A percentile compares a stretch with the other conserved stretches of the same genome.
These are phyloP conservation scores for Gnomoniopsis smithogilvyi DNA, from an alignment of 2,329 filamentous ascomycete species.

Conservation along the genomic window DNA sequence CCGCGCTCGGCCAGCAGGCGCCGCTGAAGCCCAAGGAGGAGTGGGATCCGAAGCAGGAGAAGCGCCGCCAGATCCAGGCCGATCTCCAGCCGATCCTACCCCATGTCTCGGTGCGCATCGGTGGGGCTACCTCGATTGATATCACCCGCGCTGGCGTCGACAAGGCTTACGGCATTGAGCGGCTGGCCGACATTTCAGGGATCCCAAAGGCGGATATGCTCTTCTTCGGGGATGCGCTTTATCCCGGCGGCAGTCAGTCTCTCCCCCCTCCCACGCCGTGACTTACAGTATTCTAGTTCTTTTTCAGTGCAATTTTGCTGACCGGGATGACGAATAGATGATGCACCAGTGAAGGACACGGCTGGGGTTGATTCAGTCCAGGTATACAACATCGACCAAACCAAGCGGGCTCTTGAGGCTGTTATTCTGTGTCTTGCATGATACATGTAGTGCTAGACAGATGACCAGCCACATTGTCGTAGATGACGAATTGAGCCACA, in stretches of 20 bases:
- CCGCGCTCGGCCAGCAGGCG: slow-evolving; percentile 36
- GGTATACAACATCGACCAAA: slow-evolving; percentile 16
- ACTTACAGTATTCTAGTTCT: neutral
- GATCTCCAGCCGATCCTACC: slow-evolving; percentile 34
- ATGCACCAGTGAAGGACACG: slow-evolving; percentile 20
- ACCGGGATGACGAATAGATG: slow-evolving; percentile 19
- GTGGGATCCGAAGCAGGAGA: slow-evolving; percentile 38
- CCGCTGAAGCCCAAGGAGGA: slow-evolving; percentile 32
- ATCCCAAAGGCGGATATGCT: slow-evolving; percentile 35
- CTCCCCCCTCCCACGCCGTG: neutral
- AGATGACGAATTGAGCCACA: neutral
- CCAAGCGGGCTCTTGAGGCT: slow-evolving; percentile 18
- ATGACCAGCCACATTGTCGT: no score
- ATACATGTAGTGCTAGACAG: neutral
- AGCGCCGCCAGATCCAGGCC: slow-evolving; percentile 35
- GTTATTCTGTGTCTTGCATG: slow-evolving; percentile 14
- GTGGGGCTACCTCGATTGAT: slow-evolving; percentile 37
- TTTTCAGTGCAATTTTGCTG: neutral
- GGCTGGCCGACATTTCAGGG: slow-evolving; percentile 25
- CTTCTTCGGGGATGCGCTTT: slow-evolving; percentile 39
- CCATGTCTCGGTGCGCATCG: slow-evolving; percentile 36
- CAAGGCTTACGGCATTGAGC: slow-evolving; percentile 31
- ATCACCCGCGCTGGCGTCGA: slow-evolving; percentile 36
- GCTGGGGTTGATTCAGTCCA: slow-evolving; percentile 17
- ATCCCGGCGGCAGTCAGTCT: slow-evolving; percentile 30